Evolutionary conservation across 1,284 basidiomycete genomes (phyloP), one percentile per base, ranked within the genome.

Genomic region (Malassezia furfur): DNA sequence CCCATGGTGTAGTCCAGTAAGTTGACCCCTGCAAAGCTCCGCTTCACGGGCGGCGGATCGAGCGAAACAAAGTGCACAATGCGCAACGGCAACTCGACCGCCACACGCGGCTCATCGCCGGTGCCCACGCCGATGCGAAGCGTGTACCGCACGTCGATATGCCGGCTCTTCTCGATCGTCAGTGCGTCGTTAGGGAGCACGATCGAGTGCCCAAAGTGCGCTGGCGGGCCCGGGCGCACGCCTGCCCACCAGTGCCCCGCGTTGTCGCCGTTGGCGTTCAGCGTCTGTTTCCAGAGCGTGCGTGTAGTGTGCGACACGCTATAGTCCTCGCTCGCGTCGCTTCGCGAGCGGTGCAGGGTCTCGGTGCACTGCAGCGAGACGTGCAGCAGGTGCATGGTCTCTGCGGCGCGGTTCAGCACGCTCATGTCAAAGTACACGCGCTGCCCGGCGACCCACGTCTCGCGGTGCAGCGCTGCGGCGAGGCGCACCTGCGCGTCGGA

Each of bases 381-480:
- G 32, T 44, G 50, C 25, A 57, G 39, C 1, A 43, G 28, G 44
- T 37, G 39, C 49, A 51, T 49, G 1, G 50, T 36, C 5, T 34
- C 25, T 15, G 30, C 32, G 34, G 84, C 86, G 35, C 83, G 80
- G 72, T 96, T 96, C 50, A 77, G 76, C 19, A 91, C 82, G 6
- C 76, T 77, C 19, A 93, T 75, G 59, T 85, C 81, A 40, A 91
- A 81, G 74, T 82, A 83, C 61, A 88, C 85, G 35, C 81, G 79
- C 72, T 91, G 88, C 5, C 91, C 91, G 12, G 90, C 85, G 30
- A 94, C 79, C 87, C 90, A 96, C 37, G 81, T 80, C 19, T 82
- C 75, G 21, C 91, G 83, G 67, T 87, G 86, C 22, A 94, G 74
- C 39, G 79, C 81, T 0, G 85, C 86, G 11, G 81, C 83, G 19